Percentiles rank a stretch among this genome's conserved stretches.
phyloP scores from a whole-genome alignment of 2,329 filamentous ascomycete species.

The Arthroderma uncinatum region DNA sequence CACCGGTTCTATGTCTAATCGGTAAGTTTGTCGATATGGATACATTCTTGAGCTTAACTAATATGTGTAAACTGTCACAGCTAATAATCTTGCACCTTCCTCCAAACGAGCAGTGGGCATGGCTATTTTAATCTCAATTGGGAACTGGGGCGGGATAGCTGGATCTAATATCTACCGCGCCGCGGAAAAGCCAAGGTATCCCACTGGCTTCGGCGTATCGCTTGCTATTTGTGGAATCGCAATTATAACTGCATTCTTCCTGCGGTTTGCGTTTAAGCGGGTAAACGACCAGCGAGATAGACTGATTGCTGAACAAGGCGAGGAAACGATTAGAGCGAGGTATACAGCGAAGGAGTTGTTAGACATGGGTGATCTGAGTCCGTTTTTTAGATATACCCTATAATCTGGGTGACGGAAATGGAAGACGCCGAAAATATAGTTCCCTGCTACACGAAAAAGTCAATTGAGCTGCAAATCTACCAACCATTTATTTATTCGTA shows the following conservation, averaged over 20 bases:
- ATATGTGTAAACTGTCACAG: background rate
- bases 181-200: conserved; percentile 25
- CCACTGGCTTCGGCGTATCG: conserved; percentile 26
- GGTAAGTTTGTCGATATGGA: background rate
- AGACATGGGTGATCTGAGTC: conserved; percentile 20
- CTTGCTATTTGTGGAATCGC: conserved; percentile 22
- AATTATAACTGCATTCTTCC: conserved; percentile 17
- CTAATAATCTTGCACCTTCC: conserved; percentile 28
- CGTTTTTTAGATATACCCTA: conserved; percentile 29
- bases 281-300: conserved; percentile 27
- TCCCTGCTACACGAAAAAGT: background rate
- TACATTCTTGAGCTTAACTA: background rate
- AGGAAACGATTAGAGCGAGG: conserved; percentile 25
- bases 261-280: conserved; percentile 23
- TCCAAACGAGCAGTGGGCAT: conserved; percentile 35
- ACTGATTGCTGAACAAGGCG: conserved; percentile 18
- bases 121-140: conserved; percentile 32
- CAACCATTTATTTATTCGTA: background rate
- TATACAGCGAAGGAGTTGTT: conserved; percentile 29
- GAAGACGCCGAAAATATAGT: background rate
- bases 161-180: conserved; percentile 26
- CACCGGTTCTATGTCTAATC: conserved; percentile 12
- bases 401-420: background rate
- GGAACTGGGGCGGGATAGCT: conserved; percentile 30
- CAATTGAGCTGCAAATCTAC: background rate